Evolutionary conservation across 768 basidiomycete species (phyloP).

Genomic region (Suillus variegatus): DNA sequence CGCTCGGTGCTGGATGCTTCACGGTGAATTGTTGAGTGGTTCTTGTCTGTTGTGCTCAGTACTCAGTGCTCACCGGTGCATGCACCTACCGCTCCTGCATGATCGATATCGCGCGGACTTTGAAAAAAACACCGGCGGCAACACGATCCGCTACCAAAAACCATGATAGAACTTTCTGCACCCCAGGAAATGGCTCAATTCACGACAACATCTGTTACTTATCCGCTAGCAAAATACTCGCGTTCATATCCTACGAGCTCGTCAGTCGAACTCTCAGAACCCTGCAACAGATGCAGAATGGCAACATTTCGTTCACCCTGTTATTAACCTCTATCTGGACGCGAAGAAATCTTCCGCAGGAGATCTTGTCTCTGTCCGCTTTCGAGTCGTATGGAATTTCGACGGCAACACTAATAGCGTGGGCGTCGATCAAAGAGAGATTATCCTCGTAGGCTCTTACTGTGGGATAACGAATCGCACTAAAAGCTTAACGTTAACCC

Average conservation of each 20-base stretch:
- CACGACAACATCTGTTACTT: constrained; percentile 59
- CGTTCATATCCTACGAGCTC: constrained; percentile 52
- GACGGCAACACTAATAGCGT: constrained; percentile 37
- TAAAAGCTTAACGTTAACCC: constrained; percentile 5
- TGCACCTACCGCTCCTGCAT: too few species aligned
- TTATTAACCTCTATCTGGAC: constrained; percentile 64
- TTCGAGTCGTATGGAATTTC: constrained; percentile 68
- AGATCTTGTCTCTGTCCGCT: constrained; percentile 61
- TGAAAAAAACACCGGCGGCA: too few species aligned
- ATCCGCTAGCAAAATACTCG: constrained; percentile 65
- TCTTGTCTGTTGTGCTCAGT: too few species aligned
- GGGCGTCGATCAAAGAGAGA: constrained; percentile 50
- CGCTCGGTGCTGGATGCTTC: too few species aligned
- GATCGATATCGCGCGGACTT: too few species aligned
- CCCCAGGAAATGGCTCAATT: constrained; percentile 25
- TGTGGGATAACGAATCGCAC: constrained; percentile 13
- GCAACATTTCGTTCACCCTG: constrained; percentile 78
- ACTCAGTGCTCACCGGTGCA: too few species aligned
- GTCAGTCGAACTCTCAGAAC: constrained; percentile 11
- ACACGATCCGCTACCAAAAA: too few species aligned
- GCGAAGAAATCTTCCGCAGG: constrained; percentile 49
- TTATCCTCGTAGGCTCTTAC: constrained; percentile 60
- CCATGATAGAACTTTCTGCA: not conserved
- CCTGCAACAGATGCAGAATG: constrained; percentile 50
- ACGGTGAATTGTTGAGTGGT: too few species aligned